phyloP scores from a whole-genome alignment of 768 basidiomycete genomes.

The Guyanaporus albipodus region DNA sequence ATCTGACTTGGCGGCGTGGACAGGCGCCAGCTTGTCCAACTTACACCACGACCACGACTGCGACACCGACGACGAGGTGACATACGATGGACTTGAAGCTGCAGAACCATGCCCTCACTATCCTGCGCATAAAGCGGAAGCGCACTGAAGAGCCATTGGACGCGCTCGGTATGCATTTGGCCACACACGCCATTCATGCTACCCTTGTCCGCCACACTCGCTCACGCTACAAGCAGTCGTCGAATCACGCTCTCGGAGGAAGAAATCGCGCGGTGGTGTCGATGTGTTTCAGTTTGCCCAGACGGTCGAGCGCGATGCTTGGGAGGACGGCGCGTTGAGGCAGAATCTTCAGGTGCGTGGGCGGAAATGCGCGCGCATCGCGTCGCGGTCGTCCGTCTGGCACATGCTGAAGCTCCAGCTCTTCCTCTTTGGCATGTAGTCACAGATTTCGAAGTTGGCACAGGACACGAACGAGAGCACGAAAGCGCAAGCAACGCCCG shows the following conservation, averaged over 20 bases:
- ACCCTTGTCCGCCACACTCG: constrained; percentile 11
- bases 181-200: constrained; percentile 5
- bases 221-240: constrained; percentile 43
- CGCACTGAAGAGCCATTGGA: constrained; percentile 80
- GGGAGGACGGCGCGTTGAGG: constrained; percentile 57
- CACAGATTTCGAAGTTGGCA: constrained; percentile 53
- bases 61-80: neutral
- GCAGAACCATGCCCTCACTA: constrained; percentile 51
- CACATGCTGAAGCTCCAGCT: neutral
- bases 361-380: too few relatives aligned
- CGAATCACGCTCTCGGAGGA: constrained; percentile 56
- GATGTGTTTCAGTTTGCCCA: constrained; percentile 80
- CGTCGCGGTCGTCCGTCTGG: too few relatives aligned
- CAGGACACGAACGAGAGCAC: constrained; percentile 32
- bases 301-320: constrained; percentile 67
- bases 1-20: too few relatives aligned
- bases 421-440: constrained; percentile 34
- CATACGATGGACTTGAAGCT: constrained; percentile 20
- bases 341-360: constrained; percentile 60
- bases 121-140: constrained; percentile 80
- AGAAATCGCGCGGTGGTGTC: constrained; percentile 51
- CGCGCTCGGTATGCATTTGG: constrained; percentile 56
- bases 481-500: constrained; percentile 14
- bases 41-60: neutral
- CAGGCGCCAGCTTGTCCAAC: too few relatives aligned